Conservation (phyloP, 768 basidiomycete genomes). For the Lactarius indigo region DNA sequence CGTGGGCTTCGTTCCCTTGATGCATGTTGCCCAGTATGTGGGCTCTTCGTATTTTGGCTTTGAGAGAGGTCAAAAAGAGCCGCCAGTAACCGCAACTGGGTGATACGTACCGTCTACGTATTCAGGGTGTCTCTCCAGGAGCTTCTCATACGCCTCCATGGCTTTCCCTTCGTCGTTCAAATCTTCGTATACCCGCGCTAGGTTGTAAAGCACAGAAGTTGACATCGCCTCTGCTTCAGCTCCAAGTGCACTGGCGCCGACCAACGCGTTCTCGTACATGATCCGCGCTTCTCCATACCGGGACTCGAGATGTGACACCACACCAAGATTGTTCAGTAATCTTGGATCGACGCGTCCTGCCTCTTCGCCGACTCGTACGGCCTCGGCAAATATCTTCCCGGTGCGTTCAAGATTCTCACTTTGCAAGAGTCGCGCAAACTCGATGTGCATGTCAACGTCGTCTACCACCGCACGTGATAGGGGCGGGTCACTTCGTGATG, state of each 20-base stretch:
- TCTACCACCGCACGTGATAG: constrained; percentile 44
- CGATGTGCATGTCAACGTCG: constrained; percentile 86
- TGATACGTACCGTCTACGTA: constrained; percentile 80
- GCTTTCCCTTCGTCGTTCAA: constrained; percentile 69
- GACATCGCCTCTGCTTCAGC: constrained; percentile 64
- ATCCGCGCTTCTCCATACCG: constrained; percentile 51
- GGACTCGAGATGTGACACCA: constrained; percentile 67
- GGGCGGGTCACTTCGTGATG: constrained; percentile 5
- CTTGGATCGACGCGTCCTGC: constrained; percentile 52
- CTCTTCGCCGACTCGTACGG: constrained; percentile 58
- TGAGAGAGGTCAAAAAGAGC: background rate
- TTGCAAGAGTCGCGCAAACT: constrained; percentile 88
- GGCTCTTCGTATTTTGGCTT: constrained; percentile 92
- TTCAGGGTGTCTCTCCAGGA: constrained; percentile 88
- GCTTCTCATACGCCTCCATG: constrained; percentile 81
- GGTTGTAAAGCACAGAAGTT: constrained; percentile 85
- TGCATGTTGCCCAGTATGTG: constrained; percentile 70
- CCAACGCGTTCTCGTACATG: constrained; percentile 74
- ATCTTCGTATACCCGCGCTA: constrained; percentile 89
- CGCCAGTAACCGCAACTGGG: background rate
- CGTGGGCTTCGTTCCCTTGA: constrained; percentile 78
- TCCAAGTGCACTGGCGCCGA: constrained; percentile 45
- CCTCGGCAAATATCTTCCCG: constrained; percentile 68
- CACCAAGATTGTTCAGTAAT: constrained; percentile 78
- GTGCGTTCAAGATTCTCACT: constrained; percentile 74